These are phyloP conservation scores for Cryptococcus depauperatus DNA, from an alignment of 1,284 basidiomycete genomes.

Conservation along the genomic window DNA sequence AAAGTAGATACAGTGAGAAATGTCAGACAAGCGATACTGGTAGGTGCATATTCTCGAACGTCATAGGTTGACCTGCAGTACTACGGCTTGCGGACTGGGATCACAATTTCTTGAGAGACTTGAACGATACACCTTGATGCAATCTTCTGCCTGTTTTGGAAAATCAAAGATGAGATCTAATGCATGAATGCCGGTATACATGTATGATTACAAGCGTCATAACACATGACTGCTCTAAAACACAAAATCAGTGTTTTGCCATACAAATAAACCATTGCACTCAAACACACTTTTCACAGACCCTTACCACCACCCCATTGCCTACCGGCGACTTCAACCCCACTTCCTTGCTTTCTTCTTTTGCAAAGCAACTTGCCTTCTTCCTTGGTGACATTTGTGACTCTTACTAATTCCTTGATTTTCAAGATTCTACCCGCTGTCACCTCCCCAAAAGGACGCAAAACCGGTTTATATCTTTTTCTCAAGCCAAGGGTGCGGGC, in stretches of 20 bases:
- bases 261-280: not conserved
- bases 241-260: too few species aligned
- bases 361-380: constrained; percentile 23
- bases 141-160: too few species aligned
- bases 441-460: constrained; percentile 42
- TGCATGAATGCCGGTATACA: too few species aligned
- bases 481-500: constrained; percentile 46
- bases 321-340: constrained; percentile 29
- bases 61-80: too few species aligned
- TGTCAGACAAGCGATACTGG: too few species aligned
- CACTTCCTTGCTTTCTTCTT: constrained; percentile 34
- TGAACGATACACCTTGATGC: too few species aligned
- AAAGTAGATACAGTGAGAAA: too few species aligned
- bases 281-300: not conserved
- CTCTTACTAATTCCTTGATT: constrained; percentile 51
- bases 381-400: constrained; percentile 46
- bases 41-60: too few species aligned
- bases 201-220: too few species aligned
- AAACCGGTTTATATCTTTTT: constrained; percentile 46
- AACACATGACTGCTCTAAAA: too few species aligned
- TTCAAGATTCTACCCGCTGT: constrained; percentile 48
- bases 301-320: constrained; percentile 26
- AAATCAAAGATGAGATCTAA: constrained; percentile 63
- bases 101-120: too few species aligned
- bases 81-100: too few species aligned